Percentiles rank a stretch among this genome's conserved stretches.
These are phyloP conservation scores for Uromyces viciae-fabae DNA, from an alignment of 1,284 basidiomycete genomes.

Conservation along the genomic window DNA sequence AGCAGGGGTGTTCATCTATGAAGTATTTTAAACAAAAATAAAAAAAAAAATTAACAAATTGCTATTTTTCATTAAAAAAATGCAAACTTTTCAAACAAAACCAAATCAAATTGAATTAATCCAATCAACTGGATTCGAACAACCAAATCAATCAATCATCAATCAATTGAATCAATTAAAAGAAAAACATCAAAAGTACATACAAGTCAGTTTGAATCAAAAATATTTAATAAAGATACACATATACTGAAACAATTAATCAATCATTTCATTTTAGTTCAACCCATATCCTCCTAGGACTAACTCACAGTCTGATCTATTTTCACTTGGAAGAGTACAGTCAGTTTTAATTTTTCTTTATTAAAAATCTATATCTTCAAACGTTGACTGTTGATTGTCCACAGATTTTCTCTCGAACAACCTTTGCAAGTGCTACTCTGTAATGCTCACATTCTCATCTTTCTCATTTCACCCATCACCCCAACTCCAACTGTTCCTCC, in stretches of 20 bases:
- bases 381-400: background rate
- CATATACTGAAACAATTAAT: too few relatives aligned
- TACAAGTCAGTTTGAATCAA: background rate
- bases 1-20: too few relatives aligned
- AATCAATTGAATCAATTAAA: background rate
- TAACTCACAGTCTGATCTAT: slow-evolving; percentile 5
- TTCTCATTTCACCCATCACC: slow-evolving; percentile 7
- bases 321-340: slow-evolving; percentile 41
- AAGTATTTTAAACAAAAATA: too few relatives aligned
- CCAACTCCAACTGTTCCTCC: slow-evolving; percentile 23
- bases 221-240: too few relatives aligned
- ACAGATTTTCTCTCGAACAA: slow-evolving; percentile 38
- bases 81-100: too few relatives aligned
- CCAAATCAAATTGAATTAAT: too few relatives aligned
- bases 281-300: slow-evolving; percentile 28
- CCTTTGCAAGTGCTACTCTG: slow-evolving; percentile 27
- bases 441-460: slow-evolving; percentile 38
- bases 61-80: too few relatives aligned
- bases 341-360: background rate
- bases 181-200: background rate
- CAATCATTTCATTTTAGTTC: too few relatives aligned
- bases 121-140: background rate
- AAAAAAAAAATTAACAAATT: too few relatives aligned
- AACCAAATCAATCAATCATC: background rate
- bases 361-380: background rate